phyloP scores from a whole-genome alignment of 148 eudicot genomes.

The Fallopia convolvulus region DNA sequence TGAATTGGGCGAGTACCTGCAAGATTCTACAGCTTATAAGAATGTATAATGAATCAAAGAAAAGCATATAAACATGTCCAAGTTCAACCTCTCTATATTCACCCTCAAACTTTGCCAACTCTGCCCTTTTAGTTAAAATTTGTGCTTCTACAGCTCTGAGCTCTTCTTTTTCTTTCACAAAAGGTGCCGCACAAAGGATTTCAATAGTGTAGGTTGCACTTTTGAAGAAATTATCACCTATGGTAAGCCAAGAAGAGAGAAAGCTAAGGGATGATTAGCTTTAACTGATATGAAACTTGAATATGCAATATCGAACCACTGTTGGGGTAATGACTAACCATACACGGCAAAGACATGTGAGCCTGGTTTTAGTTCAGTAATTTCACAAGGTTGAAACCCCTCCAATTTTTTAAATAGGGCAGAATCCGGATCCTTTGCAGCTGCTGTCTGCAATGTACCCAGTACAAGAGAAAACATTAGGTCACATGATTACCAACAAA shows the following conservation, averaged over 20 bases:
- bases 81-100: conserved; percentile 75
- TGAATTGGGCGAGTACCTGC: conserved; percentile 82
- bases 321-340: conserved; percentile 31
- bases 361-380: conserved; percentile 79
- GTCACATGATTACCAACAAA: conserved; percentile 12
- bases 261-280: conserved; percentile 6
- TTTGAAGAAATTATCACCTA: conserved; percentile 93
- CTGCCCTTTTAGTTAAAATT: conserved; percentile 73
- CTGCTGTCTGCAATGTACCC: conserved; percentile 39
- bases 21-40: conserved; percentile 9
- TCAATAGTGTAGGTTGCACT: conserved; percentile 87
- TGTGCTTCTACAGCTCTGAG: conserved; percentile 78
- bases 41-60: conserved; percentile 11
- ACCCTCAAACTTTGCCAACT: conserved; percentile 79
- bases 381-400: conserved; percentile 90
- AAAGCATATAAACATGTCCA: not conserved
- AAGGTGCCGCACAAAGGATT: conserved; percentile 61
- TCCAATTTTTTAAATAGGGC: conserved; percentile 86
- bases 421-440: conserved; percentile 84
- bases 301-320: not conserved
- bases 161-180: conserved; percentile 59
- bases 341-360: conserved; percentile 89
- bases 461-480: conserved; percentile 6
- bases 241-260: not conserved
- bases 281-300: not conserved